Evolutionary conservation across 208 protist species (phyloP).

Genomic region (Vickermania spadyakhi): DNA sequence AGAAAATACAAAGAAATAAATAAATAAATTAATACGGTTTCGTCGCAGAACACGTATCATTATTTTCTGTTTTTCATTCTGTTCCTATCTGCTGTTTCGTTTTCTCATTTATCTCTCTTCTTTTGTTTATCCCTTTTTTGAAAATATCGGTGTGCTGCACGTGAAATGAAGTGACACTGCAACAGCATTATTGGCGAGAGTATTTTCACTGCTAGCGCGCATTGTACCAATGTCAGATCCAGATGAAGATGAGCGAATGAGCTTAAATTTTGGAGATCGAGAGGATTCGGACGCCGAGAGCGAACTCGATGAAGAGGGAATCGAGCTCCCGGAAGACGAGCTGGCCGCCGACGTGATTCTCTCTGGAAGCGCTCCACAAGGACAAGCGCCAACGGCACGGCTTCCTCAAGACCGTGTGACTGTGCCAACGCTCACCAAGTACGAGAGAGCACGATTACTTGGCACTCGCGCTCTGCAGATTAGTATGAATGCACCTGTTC

Average conservation of each 20-base stretch:
- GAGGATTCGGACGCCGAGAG: slow-evolving; percentile 15
- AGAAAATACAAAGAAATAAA: no score
- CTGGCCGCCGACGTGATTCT: slow-evolving; percentile 39
- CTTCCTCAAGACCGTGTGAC: slow-evolving; percentile 82
- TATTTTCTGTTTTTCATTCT: slow-evolving; percentile 1
- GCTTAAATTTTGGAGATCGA: slow-evolving; percentile 40
- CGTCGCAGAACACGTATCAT: no score
- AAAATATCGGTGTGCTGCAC: no score
- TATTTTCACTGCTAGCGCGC: no score
- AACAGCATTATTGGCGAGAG: no score
- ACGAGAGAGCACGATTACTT: slow-evolving; percentile 97
- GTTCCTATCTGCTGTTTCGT: no score
- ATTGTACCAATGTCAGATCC: slow-evolving; percentile 53
- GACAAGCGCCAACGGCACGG: slow-evolving; percentile 27
- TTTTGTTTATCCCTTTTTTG: no score
- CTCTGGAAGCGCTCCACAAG: slow-evolving; percentile 32
- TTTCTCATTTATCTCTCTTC: no score
- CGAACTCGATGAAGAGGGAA: slow-evolving; percentile 8
- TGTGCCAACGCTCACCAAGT: slow-evolving; percentile 98
- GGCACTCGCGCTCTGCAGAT: slow-evolving; percentile 98
- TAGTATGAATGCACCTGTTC: slow-evolving; percentile 97
- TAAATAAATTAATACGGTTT: no score
- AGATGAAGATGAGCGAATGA: slow-evolving; percentile 47
- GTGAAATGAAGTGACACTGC: no score
- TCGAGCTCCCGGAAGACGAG: slow-evolving; percentile 9